Evolutionary conservation across 1,284 basidiomycete species (phyloP), one percentile per base, ranked within the genome.

Genomic region (Apiotrichum mycotoxinovorans): DNA sequence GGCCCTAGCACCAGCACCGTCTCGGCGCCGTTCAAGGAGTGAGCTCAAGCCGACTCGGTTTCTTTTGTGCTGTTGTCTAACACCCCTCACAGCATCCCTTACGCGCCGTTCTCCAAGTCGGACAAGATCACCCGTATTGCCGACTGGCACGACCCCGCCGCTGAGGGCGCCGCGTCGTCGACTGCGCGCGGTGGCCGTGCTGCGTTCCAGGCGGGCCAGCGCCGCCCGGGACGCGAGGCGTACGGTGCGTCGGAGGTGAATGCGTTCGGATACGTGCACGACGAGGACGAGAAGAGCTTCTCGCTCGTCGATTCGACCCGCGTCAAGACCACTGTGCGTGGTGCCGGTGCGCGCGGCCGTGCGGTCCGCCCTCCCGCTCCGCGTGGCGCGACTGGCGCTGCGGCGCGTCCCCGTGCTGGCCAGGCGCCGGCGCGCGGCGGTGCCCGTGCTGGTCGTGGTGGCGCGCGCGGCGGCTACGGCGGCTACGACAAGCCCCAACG

Each of bases 211-310:
- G 55, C 53, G 57, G 63, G 54, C 55, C 62, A 56, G 57, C 72
- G 69, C 64, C 71, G 75, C 57, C 69, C 63, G n/a, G 70, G 72
- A 23, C 71, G 78, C 53, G 78, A 80, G 60, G 78, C 78, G 8
- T 79, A 79, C 64, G 79, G 78, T 41, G 79, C 79, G 10, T 67
- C 71, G 14, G 92, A 90, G 64, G 87, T 87, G 60, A 94, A 87
- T 70, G 91, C 92, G n/a, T 98, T 98, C 74, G 90, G 92, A 27
- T 97, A 97, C 79, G 94, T 95, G 81, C 94, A 98, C 79, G 93
- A 90, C 63, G 95, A 98, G 78, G 95, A 99, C 74, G 96, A 98
- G 79, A 91, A 92, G 27, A 91, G 87, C 57, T 99, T 99, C 84
- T 95, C 91, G 44, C 83, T 99, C 51, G 96, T 99, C 54, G 94